These are phyloP conservation scores for Leccinum angustisporum DNA, from an alignment of 1,284 basidiomycete species.

Conservation along the genomic window DNA sequence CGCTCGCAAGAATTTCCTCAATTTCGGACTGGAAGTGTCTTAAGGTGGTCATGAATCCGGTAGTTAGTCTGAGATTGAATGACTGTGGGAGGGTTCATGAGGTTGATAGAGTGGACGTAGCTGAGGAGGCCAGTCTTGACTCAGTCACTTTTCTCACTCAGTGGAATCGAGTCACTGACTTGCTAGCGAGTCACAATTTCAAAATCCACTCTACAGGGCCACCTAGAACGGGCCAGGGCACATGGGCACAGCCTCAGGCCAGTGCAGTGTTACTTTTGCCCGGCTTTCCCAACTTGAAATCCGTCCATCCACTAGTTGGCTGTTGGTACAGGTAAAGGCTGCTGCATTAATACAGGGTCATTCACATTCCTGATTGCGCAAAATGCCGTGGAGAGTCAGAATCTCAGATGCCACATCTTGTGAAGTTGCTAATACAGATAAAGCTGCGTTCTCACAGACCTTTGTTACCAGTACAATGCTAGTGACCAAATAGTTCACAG, in stretches of 20 bases:
- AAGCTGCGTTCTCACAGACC: not conserved
- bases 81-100: slow-evolving; percentile 18
- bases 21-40: slow-evolving; percentile 75
- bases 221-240: not conserved
- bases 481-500: not conserved
- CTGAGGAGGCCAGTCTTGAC: not conserved
- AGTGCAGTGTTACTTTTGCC: not conserved
- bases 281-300: not conserved
- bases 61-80: slow-evolving; percentile 2
- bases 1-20: slow-evolving; percentile 65
- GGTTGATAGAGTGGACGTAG: slow-evolving; percentile 3
- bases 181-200: not conserved
- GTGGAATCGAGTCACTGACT: not conserved
- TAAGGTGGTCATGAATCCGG: slow-evolving; percentile 46
- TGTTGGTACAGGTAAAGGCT: not conserved
- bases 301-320: not conserved
- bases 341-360: not conserved
- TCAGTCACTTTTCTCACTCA: not conserved
- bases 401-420: not conserved
- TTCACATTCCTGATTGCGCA: not conserved
- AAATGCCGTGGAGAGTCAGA: not conserved
- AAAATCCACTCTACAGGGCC: not conserved
- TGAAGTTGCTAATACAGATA: not conserved
- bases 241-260: not conserved
- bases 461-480: not conserved